phyloP scores from a whole-genome alignment of 2,329 filamentous ascomycete species.

The Amesomyces nigricolor region DNA sequence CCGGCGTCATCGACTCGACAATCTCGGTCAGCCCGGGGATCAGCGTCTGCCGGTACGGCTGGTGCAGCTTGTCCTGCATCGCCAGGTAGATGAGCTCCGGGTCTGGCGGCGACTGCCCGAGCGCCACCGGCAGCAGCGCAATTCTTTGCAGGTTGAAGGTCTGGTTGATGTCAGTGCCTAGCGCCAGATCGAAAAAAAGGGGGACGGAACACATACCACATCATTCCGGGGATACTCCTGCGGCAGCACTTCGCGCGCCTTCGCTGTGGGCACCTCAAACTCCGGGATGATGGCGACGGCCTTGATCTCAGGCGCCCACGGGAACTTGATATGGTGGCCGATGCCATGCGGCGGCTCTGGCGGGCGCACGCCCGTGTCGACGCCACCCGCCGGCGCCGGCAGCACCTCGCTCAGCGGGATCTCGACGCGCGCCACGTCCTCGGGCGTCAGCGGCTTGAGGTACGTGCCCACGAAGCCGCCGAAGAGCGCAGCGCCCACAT shows the following conservation, averaged over 20 bases:
- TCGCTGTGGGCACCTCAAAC: slow-evolving; percentile 92
- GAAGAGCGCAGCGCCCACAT: slow-evolving; percentile 90
- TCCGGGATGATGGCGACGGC: slow-evolving; percentile 93
- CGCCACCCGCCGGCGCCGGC: slow-evolving; percentile 80
- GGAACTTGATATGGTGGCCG: slow-evolving; percentile 93
- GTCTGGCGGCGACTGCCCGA: slow-evolving; percentile 85
- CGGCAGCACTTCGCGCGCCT: slow-evolving; percentile 80
- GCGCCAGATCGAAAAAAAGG: neutral
- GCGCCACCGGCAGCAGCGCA: slow-evolving; percentile 80
- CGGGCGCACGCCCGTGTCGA: slow-evolving; percentile 81
- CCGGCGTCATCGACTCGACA: slow-evolving; percentile 82
- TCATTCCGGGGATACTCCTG: slow-evolving; percentile 72
- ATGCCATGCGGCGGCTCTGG: slow-evolving; percentile 88
- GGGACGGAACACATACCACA: slow-evolving; percentile 54
- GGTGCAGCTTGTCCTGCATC: slow-evolving; percentile 98
- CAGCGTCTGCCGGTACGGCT: slow-evolving; percentile 86
- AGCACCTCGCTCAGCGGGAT: slow-evolving; percentile 93
- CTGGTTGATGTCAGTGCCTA: slow-evolving; percentile 32
- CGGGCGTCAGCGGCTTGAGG: slow-evolving; percentile 82
- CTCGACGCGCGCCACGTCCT: slow-evolving; percentile 84
- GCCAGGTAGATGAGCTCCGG: slow-evolving; percentile 92
- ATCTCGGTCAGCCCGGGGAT: slow-evolving; percentile 91
- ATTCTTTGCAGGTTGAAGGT: slow-evolving; percentile 92
- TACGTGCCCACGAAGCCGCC: slow-evolving; percentile 97
- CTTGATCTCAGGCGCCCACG: slow-evolving; percentile 92